phyloP scores from a whole-genome alignment of 2,329 filamentous ascomycete species.

The Phialocephala sp. region DNA sequence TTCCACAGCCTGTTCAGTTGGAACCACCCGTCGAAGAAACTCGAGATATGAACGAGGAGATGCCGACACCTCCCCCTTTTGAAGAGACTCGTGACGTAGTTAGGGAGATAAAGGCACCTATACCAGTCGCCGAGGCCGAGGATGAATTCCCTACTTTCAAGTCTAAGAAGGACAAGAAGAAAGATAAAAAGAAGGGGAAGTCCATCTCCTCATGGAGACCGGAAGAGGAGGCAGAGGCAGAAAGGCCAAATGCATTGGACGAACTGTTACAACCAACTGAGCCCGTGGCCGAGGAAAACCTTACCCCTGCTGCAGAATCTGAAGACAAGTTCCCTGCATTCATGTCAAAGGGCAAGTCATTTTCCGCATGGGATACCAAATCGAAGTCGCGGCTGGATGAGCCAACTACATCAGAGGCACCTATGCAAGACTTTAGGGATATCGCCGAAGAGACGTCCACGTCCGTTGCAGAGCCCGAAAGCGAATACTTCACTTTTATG shows the following conservation, averaged over 20 bases:
- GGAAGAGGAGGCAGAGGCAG: conserved; percentile 7
- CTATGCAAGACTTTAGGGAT: neutral
- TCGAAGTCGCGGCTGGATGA: neutral
- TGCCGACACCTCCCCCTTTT: neutral
- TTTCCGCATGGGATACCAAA: neutral
- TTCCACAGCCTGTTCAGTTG: neutral
- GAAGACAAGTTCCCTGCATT: conserved; percentile 9
- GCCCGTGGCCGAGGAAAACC: conserved; percentile 5
- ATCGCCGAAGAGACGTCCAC: neutral
- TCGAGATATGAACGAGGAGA: conserved; percentile 1
- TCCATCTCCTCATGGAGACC: conserved; percentile 22
- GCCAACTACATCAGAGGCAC: neutral
- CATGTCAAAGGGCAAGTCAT: conserved; percentile 28
- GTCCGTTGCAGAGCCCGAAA: neutral
- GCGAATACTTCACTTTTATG: neutral
- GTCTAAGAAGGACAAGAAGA: conserved; percentile 43
- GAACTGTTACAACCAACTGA: neutral
- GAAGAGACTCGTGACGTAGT: neutral
- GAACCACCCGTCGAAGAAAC: neutral
- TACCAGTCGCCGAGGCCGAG: neutral
- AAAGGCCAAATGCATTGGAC: neutral
- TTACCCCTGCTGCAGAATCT: neutral
- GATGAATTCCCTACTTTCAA: conserved; percentile 20
- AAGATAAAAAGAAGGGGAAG: conserved; percentile 18
- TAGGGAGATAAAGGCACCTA: neutral